Conservation (phyloP, 306 rosid genomes). For the Trifolium pratense region DNA sequence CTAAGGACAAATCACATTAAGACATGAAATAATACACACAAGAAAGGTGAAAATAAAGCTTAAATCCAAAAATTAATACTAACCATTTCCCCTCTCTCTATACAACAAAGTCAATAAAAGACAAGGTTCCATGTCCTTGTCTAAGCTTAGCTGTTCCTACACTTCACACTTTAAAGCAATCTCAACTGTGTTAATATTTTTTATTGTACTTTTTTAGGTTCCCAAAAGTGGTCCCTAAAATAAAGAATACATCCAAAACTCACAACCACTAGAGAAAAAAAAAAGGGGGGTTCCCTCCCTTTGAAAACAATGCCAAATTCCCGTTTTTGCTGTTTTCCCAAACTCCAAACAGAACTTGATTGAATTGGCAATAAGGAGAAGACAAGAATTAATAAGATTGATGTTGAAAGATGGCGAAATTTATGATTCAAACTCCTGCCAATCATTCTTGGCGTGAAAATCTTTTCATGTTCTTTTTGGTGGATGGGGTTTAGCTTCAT, state of each 20-base stretch:
- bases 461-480: slow-evolving; percentile 49
- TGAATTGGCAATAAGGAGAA: slow-evolving; percentile 50
- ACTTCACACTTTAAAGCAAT: slow-evolving; percentile 59
- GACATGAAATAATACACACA: slow-evolving; percentile 54
- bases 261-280: slow-evolving; percentile 57
- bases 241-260: slow-evolving; percentile 63
- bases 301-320: slow-evolving; percentile 57
- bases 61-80: slow-evolving; percentile 15
- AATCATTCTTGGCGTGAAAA: slow-evolving; percentile 57
- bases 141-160: slow-evolving; percentile 78
- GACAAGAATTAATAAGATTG: slow-evolving; percentile 70
- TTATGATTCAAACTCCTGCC: slow-evolving; percentile 60
- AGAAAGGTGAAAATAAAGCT: slow-evolving; percentile 43
- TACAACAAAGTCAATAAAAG: slow-evolving; percentile 65
- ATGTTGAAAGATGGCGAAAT: slow-evolving; percentile 63
- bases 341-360: slow-evolving; percentile 50
- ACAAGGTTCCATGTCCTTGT: slow-evolving; percentile 76
- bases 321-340: slow-evolving; percentile 59
- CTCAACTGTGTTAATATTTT: slow-evolving; percentile 46
- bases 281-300: slow-evolving; percentile 28
- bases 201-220: slow-evolving; percentile 35
- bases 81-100: neutral
- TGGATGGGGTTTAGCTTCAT: slow-evolving; percentile 32
- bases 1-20: slow-evolving; percentile 51
- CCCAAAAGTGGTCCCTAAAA: slow-evolving; percentile 53